These are phyloP conservation scores for Musa acuminata DNA, from an alignment of 176 grass and related monocot genomes.

Conservation along the genomic window DNA sequence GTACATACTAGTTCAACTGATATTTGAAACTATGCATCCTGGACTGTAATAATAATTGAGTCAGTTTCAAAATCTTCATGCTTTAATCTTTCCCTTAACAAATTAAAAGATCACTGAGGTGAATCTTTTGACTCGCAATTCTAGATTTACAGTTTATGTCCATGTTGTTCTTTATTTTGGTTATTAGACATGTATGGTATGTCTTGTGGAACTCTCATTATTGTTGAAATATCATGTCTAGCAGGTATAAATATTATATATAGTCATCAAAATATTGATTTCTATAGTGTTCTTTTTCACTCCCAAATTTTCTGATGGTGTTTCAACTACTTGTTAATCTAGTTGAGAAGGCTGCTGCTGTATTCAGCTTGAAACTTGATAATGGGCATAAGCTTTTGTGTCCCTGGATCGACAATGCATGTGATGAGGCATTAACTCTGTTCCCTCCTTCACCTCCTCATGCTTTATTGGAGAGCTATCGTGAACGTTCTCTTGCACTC, in stretches of 20 bases:
- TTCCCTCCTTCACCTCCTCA: slow-evolving; percentile 80
- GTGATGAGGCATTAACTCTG: slow-evolving; percentile 74
- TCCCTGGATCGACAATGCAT: slow-evolving; percentile 95
- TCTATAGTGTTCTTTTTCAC: neutral
- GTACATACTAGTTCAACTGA: too few species aligned
- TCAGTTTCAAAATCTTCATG: neutral
- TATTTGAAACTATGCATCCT: too few species aligned
- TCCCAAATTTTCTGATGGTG: neutral
- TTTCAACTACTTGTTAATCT: slow-evolving; percentile 15
- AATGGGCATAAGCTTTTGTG: slow-evolving; percentile 89
- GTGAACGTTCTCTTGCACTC: slow-evolving; percentile 48
- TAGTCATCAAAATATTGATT: neutral
- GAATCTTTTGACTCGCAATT: neutral
- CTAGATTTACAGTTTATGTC: neutral
- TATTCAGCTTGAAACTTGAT: slow-evolving; percentile 91
- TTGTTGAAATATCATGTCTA: slow-evolving; percentile 2
- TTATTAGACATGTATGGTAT: neutral
- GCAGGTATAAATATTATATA: neutral
- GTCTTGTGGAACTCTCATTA: neutral
- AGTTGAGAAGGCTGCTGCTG: slow-evolving; percentile 95
- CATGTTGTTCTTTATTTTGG: neutral
- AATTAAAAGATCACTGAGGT: neutral
- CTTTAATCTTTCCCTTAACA: neutral
- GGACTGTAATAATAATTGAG: neutral
- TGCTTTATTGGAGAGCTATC: slow-evolving; percentile 60